A percentile compares a stretch with the other conserved stretches of the same genome.
Evolutionary conservation across 2,329 filamentous ascomycete species (phyloP).

Genomic region (Gremmenia infestans): DNA sequence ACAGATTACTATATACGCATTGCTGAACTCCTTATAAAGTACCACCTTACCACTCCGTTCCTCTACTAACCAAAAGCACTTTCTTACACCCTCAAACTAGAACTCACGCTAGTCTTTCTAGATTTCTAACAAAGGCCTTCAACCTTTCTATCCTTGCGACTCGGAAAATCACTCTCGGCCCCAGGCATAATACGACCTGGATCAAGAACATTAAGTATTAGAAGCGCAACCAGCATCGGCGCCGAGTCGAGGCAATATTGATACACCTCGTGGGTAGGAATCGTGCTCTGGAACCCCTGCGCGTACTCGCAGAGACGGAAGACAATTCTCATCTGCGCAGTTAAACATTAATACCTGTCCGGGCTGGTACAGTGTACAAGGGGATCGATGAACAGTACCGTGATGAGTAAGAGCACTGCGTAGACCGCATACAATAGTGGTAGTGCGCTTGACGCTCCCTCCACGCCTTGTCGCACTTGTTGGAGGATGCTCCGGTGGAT

Average conservation of each 20-base stretch:
- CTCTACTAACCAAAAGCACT: neutral
- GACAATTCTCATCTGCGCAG: conserved; percentile 42
- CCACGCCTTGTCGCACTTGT: neutral
- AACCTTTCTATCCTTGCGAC: conserved; percentile 14
- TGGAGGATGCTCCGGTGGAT: conserved; percentile 31
- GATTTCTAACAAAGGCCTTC: conserved; percentile 2
- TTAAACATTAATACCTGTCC: neutral
- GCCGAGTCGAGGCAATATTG: conserved; percentile 35
- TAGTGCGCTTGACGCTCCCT: neutral
- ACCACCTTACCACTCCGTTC: too few relatives aligned
- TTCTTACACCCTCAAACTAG: neutral
- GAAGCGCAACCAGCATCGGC: conserved; percentile 36
- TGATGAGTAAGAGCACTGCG: conserved; percentile 34
- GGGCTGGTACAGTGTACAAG: neutral
- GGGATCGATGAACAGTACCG: conserved; percentile 21
- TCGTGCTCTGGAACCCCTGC: conserved; percentile 33
- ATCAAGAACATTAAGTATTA: conserved; percentile 34
- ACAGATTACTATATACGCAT: too few relatives aligned
- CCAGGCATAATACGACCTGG: conserved; percentile 33
- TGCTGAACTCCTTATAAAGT: too few relatives aligned
- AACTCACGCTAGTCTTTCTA: too few relatives aligned
- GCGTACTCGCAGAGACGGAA: conserved; percentile 51
- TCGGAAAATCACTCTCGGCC: conserved; percentile 29
- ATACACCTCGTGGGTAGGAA: conserved; percentile 29
- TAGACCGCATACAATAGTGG: conserved; percentile 32